Conservation (phyloP, 805 yeast genomes). For the Priceomyces medius region DNA sequence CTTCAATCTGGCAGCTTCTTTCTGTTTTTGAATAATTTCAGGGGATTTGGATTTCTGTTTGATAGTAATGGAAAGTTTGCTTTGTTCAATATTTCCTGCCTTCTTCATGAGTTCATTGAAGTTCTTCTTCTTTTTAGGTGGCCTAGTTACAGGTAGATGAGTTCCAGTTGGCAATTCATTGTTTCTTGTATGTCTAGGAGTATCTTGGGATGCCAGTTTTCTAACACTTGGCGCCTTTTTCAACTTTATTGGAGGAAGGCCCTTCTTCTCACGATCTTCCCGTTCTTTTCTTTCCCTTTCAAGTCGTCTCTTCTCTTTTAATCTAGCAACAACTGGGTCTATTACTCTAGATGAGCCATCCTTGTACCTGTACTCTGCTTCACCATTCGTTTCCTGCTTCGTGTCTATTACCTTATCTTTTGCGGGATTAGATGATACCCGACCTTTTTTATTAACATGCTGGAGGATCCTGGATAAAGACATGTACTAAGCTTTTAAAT, state of each 20-base stretch:
- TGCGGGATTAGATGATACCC: constrained; percentile 9
- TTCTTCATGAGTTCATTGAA: constrained; percentile 69
- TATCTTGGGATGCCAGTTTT: constrained; percentile 2
- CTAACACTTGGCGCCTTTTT: constrained; percentile 8
- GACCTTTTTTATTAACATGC: constrained; percentile 32
- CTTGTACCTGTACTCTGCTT: constrained; percentile 3
- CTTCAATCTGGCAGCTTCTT: not conserved
- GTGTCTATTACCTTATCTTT: not conserved
- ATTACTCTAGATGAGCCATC: constrained; percentile 24
- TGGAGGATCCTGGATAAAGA: constrained; percentile 28
- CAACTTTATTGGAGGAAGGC: constrained; percentile 26
- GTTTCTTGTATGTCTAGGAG: not conserved
- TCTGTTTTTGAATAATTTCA: constrained; percentile 10
- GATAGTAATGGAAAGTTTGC: constrained; percentile 36
- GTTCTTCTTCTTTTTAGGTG: constrained; percentile 44
- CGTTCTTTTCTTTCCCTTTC: constrained; percentile 48
- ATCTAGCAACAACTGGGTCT: constrained; percentile 70
- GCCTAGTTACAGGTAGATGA: constrained; percentile 3
- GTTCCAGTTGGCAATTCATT: not conserved
- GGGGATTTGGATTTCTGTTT: constrained; percentile 43
- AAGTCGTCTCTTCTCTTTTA: constrained; percentile 63
- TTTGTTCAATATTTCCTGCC: constrained; percentile 58
- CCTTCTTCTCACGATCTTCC: constrained; percentile 33
- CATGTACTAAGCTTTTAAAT: not conserved
- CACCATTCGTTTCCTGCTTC: not conserved